Conservation (phyloP, 345 rosid species). For the Pistacia integerrima region DNA sequence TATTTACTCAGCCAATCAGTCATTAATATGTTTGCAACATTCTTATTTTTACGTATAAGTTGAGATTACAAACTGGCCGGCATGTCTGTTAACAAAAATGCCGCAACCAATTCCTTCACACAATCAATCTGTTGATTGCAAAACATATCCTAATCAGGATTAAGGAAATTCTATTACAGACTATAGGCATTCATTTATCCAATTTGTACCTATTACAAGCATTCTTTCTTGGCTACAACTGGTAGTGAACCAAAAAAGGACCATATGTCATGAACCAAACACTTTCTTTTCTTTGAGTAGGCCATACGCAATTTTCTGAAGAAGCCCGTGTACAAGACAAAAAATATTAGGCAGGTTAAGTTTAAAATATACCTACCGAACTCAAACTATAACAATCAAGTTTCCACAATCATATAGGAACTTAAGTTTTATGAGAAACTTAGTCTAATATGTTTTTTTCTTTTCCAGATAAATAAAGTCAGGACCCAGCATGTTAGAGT, state of each 20-base stretch:
- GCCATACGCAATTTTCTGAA: not conserved
- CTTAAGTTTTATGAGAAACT: conserved; percentile 9
- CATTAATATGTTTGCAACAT: no score
- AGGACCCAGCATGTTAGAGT: conserved; percentile 42
- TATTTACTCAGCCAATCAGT: no score
- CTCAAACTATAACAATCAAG: conserved; percentile 3
- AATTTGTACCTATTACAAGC: not conserved
- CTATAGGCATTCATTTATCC: not conserved
- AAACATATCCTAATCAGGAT: not conserved
- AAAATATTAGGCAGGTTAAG: not conserved
- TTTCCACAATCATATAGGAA: conserved; percentile 16
- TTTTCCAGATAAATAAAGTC: conserved; percentile 19
- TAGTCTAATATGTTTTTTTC: not conserved
- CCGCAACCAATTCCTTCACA: no score
- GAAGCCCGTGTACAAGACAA: not conserved
- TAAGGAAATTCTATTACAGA: not conserved
- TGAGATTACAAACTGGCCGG: no score
- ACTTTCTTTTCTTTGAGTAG: not conserved
- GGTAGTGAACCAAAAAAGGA: not conserved
- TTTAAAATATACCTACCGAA: not conserved
- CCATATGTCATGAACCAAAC: not conserved
- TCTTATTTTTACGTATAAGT: no score
- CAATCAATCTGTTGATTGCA: not conserved
- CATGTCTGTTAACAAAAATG: no score
- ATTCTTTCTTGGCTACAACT: not conserved